These are phyloP conservation scores for Chaetomiaceae sp. DNA, from an alignment of 2,329 filamentous ascomycete genomes.

Conservation along the genomic window DNA sequence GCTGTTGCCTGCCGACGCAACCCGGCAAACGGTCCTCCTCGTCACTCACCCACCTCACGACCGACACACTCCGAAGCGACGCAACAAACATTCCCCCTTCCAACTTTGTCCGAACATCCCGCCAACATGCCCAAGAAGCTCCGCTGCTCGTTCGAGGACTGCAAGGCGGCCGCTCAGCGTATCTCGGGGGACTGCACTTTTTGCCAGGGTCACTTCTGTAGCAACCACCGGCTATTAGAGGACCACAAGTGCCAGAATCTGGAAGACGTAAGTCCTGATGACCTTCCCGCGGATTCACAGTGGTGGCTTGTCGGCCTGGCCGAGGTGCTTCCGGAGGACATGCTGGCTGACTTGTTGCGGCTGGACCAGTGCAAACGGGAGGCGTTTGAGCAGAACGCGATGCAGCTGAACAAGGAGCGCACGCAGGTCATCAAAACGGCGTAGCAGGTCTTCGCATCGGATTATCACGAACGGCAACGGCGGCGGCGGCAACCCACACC, in stretches of 20 bases:
- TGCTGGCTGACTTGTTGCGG: constrained; percentile 32
- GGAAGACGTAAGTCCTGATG: constrained; percentile 70
- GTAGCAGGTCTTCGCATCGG: constrained; percentile 37
- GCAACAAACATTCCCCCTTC: no score
- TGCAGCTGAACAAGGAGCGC: constrained; percentile 85
- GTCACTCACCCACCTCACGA: not conserved
- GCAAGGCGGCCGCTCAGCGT: constrained; percentile 78
- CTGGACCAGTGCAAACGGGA: constrained; percentile 97
- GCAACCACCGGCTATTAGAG: constrained; percentile 88
- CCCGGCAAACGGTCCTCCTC: not conserved
- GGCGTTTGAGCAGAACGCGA: constrained; percentile 87
- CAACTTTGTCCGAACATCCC: no score
- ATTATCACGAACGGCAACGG: not conserved
- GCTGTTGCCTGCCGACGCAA: not conserved
- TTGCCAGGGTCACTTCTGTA: constrained; percentile 90
- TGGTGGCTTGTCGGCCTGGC: constrained; percentile 26
- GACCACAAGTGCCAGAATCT: constrained; percentile 89
- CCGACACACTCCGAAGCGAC: not conserved
- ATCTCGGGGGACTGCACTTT: constrained; percentile 97
- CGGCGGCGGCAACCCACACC: no score
- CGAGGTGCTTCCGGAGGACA: constrained; percentile 31
- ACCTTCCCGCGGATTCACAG: constrained; percentile 5
- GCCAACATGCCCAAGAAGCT: constrained; percentile 64
- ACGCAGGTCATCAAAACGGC: constrained; percentile 92
- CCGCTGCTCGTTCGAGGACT: constrained; percentile 83